Base-by-base conservation (phyloP, 169 alveolate species). In the Eimeria mitis region DNA sequence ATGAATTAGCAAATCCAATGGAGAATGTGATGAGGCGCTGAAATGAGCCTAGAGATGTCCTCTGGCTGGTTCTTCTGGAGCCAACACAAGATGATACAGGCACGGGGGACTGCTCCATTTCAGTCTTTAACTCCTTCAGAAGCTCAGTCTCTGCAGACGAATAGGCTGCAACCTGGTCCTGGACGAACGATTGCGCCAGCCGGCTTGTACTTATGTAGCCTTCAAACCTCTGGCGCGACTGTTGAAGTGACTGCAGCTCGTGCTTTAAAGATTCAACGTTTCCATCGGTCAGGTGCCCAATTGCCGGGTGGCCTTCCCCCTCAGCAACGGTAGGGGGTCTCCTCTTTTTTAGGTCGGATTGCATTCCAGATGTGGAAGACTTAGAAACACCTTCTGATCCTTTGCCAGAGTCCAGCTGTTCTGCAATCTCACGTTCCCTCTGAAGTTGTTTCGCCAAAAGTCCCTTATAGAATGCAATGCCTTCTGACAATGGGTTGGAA, bases 361-460 rank as follows among this genome's bases (percentile, higher is more conserved):
- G 54, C 5, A 52, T 14, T 25, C 79, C 54, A 13, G 91, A 56
- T 21, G 78, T 63, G 6, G 70, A 34, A 84, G 56, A 25, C 40
- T 63, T 59, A 54, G 91, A 84, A 59, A n/a, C 70, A 40, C n/a
- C 40, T 16, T 84, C 91, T n/a, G 65, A 13, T 14, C 94, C 94
- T 44, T 87, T 61, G 44, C 83, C 83, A 34, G 25, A 31, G 54
- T 61, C 94, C 23, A 87, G 94, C 14, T 52, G 47, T 61, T 65
- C 83, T 6, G 13, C 44, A 61, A 87, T 87, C 63, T 87, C 94
- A 44, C 94, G 94, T 87, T 87, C 94, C 63, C 94, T 71, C 37
- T 87, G 94, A 65, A 87, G 94, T 75, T 87, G 94, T 21, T 87
- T 87, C 31, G 68, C 65, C 81, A 87, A 42, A 65, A 61, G 94